phyloP scores from a whole-genome alignment of 257 asterid species.

The Rauvolfia tetraphylla region DNA sequence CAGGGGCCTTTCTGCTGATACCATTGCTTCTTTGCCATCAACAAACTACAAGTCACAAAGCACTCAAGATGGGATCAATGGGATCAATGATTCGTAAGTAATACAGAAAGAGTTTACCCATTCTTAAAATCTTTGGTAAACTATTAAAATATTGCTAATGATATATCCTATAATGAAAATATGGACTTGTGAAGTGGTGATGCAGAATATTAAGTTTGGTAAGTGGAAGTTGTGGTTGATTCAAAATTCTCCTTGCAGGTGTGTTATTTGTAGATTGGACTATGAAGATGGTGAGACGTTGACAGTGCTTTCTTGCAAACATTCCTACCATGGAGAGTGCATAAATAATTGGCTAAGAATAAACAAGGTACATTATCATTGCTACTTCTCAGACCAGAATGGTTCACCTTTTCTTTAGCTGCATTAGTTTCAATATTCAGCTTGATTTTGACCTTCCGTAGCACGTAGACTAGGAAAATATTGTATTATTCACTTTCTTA shows the following conservation, averaged over 20 bases:
- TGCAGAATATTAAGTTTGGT: not conserved
- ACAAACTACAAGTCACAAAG: slow-evolving; percentile 55
- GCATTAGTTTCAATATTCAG: not conserved
- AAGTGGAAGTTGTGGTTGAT: slow-evolving; percentile 4
- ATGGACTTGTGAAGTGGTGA: not conserved
- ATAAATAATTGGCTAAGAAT: slow-evolving; percentile 75
- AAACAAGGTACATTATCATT: slow-evolving; percentile 57
- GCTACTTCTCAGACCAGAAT: not conserved
- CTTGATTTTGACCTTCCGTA: not conserved
- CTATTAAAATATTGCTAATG: not conserved
- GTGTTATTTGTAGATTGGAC: slow-evolving; percentile 90
- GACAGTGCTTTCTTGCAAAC: slow-evolving; percentile 85
- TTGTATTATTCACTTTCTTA: not conserved
- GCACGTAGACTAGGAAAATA: not conserved
- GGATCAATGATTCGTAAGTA: slow-evolving; percentile 79
- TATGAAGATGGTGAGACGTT: slow-evolving; percentile 78
- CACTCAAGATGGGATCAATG: slow-evolving; percentile 50
- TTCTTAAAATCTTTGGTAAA: not conserved
- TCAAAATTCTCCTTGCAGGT: slow-evolving; percentile 40
- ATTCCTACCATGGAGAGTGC: slow-evolving; percentile 79
- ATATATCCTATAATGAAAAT: not conserved
- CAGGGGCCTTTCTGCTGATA: slow-evolving; percentile 87
- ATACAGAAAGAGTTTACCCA: not conserved
- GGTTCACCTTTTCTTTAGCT: not conserved
- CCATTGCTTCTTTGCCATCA: slow-evolving; percentile 79